Evolutionary conservation across 106 monocot species (phyloP).

Genomic region (Dendrobium chrysotoxum): DNA sequence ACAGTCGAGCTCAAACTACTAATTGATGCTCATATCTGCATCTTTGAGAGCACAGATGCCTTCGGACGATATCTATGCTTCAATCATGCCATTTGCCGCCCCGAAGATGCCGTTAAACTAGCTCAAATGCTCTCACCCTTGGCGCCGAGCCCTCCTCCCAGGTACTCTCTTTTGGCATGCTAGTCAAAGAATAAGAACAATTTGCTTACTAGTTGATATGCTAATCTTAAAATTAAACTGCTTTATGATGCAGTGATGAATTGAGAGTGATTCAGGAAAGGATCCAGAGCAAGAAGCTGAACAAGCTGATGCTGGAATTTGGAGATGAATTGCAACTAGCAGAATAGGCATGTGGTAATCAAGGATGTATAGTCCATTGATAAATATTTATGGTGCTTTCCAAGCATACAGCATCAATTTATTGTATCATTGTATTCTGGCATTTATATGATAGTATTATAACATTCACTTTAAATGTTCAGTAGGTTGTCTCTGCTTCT

Average conservation of each 20-base stretch:
- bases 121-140: conserved; percentile 44
- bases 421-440: neutral
- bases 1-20: conserved; percentile 64
- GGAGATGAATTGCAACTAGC: neutral
- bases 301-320: conserved; percentile 53
- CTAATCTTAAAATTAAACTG: neutral
- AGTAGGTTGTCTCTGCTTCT: too few relatives aligned
- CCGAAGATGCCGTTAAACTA: conserved; percentile 68
- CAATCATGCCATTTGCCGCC: conserved; percentile 45
- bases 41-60: conserved; percentile 47
- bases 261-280: conserved; percentile 41
- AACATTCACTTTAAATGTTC: neutral
- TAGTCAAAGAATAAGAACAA: neutral
- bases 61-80: conserved; percentile 93
- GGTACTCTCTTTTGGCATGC: conserved; percentile 11
- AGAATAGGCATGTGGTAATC: neutral
- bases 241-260: conserved; percentile 36
- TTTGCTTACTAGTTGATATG: neutral
- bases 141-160: conserved; percentile 31
- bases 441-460: neutral
- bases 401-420: too few relatives aligned
- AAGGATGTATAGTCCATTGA: neutral
- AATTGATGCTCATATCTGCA: conserved; percentile 57
- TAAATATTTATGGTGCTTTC: too few relatives aligned
- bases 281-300: conserved; percentile 67